These are phyloP conservation scores for Silene vulgaris DNA, from an alignment of 179 eudicot species.

Conservation along the genomic window DNA sequence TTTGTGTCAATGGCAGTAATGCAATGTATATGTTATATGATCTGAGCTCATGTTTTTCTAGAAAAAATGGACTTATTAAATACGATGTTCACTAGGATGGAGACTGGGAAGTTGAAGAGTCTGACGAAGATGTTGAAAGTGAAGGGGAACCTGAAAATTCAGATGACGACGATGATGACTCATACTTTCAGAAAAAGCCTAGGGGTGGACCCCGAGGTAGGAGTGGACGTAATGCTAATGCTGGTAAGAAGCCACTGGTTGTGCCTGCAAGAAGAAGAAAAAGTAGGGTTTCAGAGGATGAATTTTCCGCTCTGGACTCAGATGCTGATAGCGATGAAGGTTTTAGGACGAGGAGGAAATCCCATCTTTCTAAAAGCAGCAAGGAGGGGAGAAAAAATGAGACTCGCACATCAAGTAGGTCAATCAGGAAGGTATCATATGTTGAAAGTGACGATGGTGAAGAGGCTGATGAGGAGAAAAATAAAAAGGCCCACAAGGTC, in stretches of 20 bases:
- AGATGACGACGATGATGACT: slow-evolving; percentile 53
- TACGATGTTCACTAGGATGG: slow-evolving; percentile 45
- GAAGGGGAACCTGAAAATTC: slow-evolving; percentile 67
- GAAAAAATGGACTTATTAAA: neutral
- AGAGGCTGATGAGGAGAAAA: slow-evolving; percentile 70
- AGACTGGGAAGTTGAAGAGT: slow-evolving; percentile 78
- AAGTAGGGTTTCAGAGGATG: slow-evolving; percentile 61
- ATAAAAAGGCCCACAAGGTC: slow-evolving; percentile 78
- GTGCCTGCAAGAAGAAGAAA: slow-evolving; percentile 48
- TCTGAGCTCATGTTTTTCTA: neutral
- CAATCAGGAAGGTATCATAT: slow-evolving; percentile 85
- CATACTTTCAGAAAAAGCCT: slow-evolving; percentile 43
- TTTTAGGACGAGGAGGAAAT: slow-evolving; percentile 45
- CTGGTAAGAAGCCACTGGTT: slow-evolving; percentile 43
- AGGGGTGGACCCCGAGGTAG: slow-evolving; percentile 49
- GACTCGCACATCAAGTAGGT: slow-evolving; percentile 70
- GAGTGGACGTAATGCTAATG: slow-evolving; percentile 48
- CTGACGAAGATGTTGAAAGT: slow-evolving; percentile 68
- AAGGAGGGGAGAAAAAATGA: slow-evolving; percentile 53
- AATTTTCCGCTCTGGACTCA: slow-evolving; percentile 66
- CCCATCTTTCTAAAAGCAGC: slow-evolving; percentile 40
- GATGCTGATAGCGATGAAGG: slow-evolving; percentile 70
- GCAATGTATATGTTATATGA: neutral
- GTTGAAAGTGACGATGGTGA: slow-evolving; percentile 96
- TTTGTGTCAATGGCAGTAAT: neutral